Percentiles rank a stretch among this genome's conserved stretches.
phyloP scores from a whole-genome alignment of 2,329 filamentous ascomycete species.

The Spiromastix sp. region DNA sequence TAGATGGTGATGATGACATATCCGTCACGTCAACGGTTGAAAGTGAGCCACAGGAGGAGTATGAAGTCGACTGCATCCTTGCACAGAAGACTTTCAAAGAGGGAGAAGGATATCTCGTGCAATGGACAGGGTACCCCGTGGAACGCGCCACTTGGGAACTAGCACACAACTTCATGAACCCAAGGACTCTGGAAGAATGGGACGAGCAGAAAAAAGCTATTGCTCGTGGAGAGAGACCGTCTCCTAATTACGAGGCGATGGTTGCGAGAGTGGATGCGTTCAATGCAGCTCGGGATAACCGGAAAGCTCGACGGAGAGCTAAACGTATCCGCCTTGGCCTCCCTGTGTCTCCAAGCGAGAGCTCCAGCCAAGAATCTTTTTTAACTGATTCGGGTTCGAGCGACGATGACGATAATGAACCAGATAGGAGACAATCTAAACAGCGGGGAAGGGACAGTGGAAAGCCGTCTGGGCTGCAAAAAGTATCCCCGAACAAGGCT shows the following conservation, averaged over 20 bases:
- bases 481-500: too few relatives aligned
- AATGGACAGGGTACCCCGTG: slow-evolving; percentile 52
- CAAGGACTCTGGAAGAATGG: slow-evolving; percentile 33
- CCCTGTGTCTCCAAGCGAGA: slow-evolving; percentile 1
- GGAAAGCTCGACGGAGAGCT: slow-evolving; percentile 18
- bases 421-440: background rate
- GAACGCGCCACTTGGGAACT: slow-evolving; percentile 49
- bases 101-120: slow-evolving; percentile 46
- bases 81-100: slow-evolving; percentile 30
- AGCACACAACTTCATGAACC: slow-evolving; percentile 27
- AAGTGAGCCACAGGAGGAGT: slow-evolving; percentile 39
- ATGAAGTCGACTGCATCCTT: slow-evolving; percentile 45
- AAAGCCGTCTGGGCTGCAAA: too few relatives aligned
- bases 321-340: slow-evolving; percentile 20
- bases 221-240: slow-evolving; percentile 16
- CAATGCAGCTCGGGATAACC: slow-evolving; percentile 14
- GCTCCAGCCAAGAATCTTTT: slow-evolving; percentile 1
- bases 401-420: background rate
- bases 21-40: slow-evolving; percentile 46
- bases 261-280: slow-evolving; percentile 16
- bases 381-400: background rate
- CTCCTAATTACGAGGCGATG: slow-evolving; percentile 25
- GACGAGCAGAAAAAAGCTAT: slow-evolving; percentile 22
- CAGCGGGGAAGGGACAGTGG: background rate
- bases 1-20: slow-evolving; percentile 39